Percentiles rank a stretch among this genome's conserved stretches.
Evolutionary conservation across 495 filamentous ascomycete species (phyloP).

Genomic region (Tetracladium marchalianum): DNA sequence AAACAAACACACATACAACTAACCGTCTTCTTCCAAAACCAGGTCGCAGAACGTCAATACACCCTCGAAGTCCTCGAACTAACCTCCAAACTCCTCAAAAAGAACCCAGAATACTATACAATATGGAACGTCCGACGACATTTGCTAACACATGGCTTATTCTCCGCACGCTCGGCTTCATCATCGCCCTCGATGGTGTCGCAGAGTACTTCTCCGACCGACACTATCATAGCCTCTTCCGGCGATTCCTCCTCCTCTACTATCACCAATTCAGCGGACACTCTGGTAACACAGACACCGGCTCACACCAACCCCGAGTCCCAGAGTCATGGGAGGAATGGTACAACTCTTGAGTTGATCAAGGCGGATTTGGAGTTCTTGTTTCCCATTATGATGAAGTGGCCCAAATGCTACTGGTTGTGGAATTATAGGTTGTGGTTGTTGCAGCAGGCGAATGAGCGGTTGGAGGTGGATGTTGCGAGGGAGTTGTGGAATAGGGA

Average conservation of each 20-base stretch:
- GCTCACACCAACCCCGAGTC: constrained; percentile 28
- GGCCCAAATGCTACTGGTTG: constrained; percentile 98
- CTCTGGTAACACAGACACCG: too few species aligned
- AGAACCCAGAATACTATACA: constrained; percentile 97
- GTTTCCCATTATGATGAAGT: constrained; percentile 70
- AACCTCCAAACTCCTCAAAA: constrained; percentile 68
- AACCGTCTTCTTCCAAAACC: neutral
- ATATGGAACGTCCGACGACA: constrained; percentile 92
- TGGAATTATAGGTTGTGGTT: constrained; percentile 97
- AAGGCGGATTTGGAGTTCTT: constrained; percentile 65
- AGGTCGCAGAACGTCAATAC: constrained; percentile 51
- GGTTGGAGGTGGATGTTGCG: constrained; percentile 44
- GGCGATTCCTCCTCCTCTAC: constrained; percentile 33
- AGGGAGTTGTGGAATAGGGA: constrained; percentile 73
- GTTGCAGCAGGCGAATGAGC: constrained; percentile 55
- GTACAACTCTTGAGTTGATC: constrained; percentile 43
- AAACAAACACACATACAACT: neutral
- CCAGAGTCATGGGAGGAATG: constrained; percentile 46
- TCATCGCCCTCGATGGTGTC: constrained; percentile 43
- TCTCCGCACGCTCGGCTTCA: constrained; percentile 36
- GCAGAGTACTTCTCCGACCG: constrained; percentile 43
- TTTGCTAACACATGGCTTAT: constrained; percentile 46
- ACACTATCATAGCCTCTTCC: constrained; percentile 40
- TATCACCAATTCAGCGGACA: constrained; percentile 21
- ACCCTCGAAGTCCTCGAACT: constrained; percentile 56